phyloP scores from a whole-genome alignment of 2,329 filamentous ascomycete genomes.

The Sporothrix luriei region DNA sequence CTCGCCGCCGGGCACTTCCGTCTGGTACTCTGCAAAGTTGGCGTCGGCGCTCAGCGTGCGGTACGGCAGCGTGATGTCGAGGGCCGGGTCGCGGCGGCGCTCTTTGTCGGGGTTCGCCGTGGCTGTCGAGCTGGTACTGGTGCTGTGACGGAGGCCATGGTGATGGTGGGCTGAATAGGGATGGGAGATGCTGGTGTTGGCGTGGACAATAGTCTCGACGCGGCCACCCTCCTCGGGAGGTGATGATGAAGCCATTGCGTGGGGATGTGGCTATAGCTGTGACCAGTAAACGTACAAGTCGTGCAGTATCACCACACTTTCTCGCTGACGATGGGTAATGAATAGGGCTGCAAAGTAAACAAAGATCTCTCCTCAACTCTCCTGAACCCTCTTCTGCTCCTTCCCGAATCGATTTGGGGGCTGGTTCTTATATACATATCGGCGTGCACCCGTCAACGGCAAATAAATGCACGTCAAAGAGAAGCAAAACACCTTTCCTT shows the following conservation, averaged over 20 bases:
- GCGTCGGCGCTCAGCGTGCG: constrained; percentile 56
- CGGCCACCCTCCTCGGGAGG: constrained; percentile 21
- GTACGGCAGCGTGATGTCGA: constrained; percentile 56
- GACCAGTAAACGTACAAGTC: background rate
- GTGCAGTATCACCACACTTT: too few relatives aligned
- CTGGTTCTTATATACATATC: constrained; percentile 18
- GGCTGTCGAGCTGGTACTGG: constrained; percentile 9
- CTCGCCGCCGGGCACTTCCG: constrained; percentile 58
- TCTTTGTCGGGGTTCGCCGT: constrained; percentile 31
- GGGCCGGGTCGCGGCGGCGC: constrained; percentile 39
- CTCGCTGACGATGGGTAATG: background rate
- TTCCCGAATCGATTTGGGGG: constrained; percentile 1
- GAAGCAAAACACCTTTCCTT: background rate
- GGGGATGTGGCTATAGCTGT: background rate
- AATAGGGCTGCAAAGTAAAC: constrained; percentile 2
- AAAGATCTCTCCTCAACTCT: background rate
- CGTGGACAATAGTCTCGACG: constrained; percentile 28
- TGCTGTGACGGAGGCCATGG: constrained; percentile 7
- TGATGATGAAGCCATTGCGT: constrained; percentile 18
- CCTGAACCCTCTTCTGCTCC: too few relatives aligned
- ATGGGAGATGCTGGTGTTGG: constrained; percentile 29
- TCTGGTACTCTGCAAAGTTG: constrained; percentile 61
- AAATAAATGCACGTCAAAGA: background rate
- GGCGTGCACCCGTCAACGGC: background rate
- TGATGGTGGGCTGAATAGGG: background rate